Base-by-base conservation (phyloP, 192 early-diverging fungal genomes). In the Umbelopsis vinacea region DNA sequence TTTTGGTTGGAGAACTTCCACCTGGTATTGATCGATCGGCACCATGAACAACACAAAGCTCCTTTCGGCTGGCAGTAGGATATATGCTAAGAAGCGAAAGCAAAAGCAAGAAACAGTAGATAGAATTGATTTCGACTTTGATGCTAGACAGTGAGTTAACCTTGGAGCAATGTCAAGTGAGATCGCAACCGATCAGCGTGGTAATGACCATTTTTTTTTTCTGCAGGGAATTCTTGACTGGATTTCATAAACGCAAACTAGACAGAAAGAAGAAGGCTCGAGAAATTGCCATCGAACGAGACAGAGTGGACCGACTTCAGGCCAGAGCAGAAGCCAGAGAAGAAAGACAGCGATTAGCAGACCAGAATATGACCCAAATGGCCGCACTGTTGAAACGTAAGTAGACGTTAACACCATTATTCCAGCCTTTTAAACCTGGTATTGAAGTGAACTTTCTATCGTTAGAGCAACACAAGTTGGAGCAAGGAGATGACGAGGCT, bases 231-330 rank as follows among this genome's bases (percentile, higher is more conserved):
- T 93, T 87, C 55, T 78, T 93, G 47, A 93, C 90, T 4, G 90
- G 92, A 23, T 93, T 93, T 74, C 89, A 91, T 72, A 93, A 93
- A 73, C 87, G 92, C 71, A 93, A 93, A 60, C 77, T 89, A 3
- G 86, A 93, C 69, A 84, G 90, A 48, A 86, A 86, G 53, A 87
- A 87, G 43, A 83, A 83, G 12, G 90, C 92, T 38, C 74, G 70
- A 24, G 79, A 83, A 54, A 52, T 72, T 24, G 82, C 82, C 50
- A 78, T 82, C 52, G 71, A 81, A 70, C 67, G 71, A 67, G 86
- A 83, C 15, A 82, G 86, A 66, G 83, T 86, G 57, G 84, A 84
- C 26, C 85, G 85, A 47, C 83, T 89, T 4, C 76, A 88, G 46
- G 85, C 86, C 53, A 78, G 79, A 29, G 79, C 87, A 68, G 85